A percentile compares a stretch with the other conserved stretches of the same genome.
These are phyloP conservation scores for Eucalyptus grandis DNA, from an alignment of 345 rosid species.

Conservation along the genomic window DNA sequence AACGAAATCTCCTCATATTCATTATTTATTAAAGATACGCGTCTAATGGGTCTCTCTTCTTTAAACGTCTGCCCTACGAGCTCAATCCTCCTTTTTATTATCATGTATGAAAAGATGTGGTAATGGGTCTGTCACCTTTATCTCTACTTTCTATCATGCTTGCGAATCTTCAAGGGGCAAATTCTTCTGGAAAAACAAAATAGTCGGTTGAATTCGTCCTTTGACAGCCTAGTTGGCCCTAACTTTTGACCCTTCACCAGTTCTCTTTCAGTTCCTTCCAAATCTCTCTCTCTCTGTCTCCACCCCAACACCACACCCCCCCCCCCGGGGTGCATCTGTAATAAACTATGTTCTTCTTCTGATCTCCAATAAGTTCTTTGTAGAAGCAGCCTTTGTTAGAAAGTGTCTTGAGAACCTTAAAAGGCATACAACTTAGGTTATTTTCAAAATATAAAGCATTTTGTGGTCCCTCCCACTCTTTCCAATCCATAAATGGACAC, in stretches of 20 bases:
- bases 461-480: not conserved
- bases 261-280: not conserved
- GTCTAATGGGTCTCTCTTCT: not conserved
- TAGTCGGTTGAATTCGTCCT: not conserved
- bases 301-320: too few species aligned
- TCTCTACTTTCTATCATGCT: slow-evolving; percentile 7
- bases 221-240: not conserved
- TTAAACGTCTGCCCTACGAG: not conserved
- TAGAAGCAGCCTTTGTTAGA: not conserved
- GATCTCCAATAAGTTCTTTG: not conserved
- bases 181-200: slow-evolving; percentile 2
- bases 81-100: not conserved
- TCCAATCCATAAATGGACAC: not conserved
- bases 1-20: not conserved
- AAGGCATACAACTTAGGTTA: not conserved
- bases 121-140: slow-evolving; percentile 6
- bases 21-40: not conserved
- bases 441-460: not conserved
- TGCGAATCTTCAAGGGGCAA: slow-evolving; percentile 2
- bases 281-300: not conserved
- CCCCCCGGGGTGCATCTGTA: not conserved
- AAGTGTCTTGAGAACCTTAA: not conserved
- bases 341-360: not conserved
- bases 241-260: not conserved
- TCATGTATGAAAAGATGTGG: not conserved